Conservation (phyloP, 2,329 filamentous ascomycete genomes). For the Beauveria varroae region DNA sequence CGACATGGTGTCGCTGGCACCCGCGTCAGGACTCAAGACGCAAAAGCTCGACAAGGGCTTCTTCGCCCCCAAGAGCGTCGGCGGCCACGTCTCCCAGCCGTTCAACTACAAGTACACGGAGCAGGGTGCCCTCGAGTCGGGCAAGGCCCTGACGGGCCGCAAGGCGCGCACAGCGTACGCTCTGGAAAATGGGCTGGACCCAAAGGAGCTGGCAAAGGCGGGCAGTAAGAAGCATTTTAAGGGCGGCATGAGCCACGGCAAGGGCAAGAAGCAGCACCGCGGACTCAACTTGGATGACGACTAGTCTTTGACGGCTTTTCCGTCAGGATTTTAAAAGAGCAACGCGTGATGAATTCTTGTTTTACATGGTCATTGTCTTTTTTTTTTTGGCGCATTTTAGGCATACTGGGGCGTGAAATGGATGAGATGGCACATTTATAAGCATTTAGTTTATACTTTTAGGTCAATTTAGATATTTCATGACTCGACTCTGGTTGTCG, state of each 20-base stretch:
- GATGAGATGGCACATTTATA: background rate
- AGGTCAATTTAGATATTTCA: background rate
- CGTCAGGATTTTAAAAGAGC: background rate
- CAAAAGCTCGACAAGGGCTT: constrained; percentile 79
- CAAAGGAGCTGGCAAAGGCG: constrained; percentile 60
- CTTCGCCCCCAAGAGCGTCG: constrained; percentile 60
- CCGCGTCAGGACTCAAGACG: constrained; percentile 64
- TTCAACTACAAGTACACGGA: constrained; percentile 87
- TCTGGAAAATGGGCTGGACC: constrained; percentile 76
- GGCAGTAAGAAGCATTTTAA: constrained; percentile 92
- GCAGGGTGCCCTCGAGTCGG: constrained; percentile 49
- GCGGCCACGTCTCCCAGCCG: constrained; percentile 65
- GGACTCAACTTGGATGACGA: constrained; percentile 14
- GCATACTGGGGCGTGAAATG: background rate
- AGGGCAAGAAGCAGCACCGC: constrained; percentile 38
- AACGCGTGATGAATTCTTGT: background rate
- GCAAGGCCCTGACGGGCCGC: constrained; percentile 68
- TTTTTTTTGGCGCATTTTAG: background rate
- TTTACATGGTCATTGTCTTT: background rate
- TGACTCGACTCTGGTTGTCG: background rate
- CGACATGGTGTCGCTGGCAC: constrained; percentile 35
- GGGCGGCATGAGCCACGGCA: constrained; percentile 56
- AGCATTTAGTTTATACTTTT: background rate
- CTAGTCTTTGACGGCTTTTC: constrained; percentile 1
- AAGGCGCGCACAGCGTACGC: constrained; percentile 78